Evolutionary conservation across 495 filamentous ascomycete species (phyloP), one percentile per base, ranked within the genome.

Genomic region (Terfezia boudieri): DNA sequence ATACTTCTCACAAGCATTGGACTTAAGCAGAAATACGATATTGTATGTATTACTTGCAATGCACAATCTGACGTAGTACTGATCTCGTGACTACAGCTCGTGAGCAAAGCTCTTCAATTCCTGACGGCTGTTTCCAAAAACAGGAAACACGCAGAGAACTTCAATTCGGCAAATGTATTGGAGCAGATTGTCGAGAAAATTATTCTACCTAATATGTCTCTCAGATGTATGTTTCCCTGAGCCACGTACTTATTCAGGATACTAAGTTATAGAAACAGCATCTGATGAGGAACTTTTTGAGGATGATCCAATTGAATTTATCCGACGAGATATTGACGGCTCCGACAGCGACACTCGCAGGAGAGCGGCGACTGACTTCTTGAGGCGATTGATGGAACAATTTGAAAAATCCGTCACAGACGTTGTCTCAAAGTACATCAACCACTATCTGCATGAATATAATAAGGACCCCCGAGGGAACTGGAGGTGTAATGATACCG

Each of bases 291-390:
- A 99, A 64, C 73, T 93, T 37, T 94, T 96, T 59, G 92, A 96
- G 64, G 92, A 99, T 61, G 92, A 99, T 66, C 92, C 92, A 3
- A 95, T 99, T 64, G 92, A 99, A 65, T 99, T 93, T 67, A 96
- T 96, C 62, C 75, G 92, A 53, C 79, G 86, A 57, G 89, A 99
- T 66, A 74, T 99, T 14, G 92, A 99, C 67, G 92, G 92, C 20
- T 94, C 88, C 1, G 92, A 96, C 64, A 86, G 81, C 52, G 92
- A 96, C 58, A 96, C 92, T 5, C 73, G 92, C 58, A 76, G 92
- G 56, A 75, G 89, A 61, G 86, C 88, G 50, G 86, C 92, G 3
- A 96, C 89, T 3, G 88, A 95, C 66, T 96, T 99, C 69, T 68
- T 96, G 49, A 76, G 84, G 49, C 79, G 83, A 57, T 74, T 99